phyloP scores from a whole-genome alignment of 352 stramenopile species.

The Globisporangium alternatum region DNA sequence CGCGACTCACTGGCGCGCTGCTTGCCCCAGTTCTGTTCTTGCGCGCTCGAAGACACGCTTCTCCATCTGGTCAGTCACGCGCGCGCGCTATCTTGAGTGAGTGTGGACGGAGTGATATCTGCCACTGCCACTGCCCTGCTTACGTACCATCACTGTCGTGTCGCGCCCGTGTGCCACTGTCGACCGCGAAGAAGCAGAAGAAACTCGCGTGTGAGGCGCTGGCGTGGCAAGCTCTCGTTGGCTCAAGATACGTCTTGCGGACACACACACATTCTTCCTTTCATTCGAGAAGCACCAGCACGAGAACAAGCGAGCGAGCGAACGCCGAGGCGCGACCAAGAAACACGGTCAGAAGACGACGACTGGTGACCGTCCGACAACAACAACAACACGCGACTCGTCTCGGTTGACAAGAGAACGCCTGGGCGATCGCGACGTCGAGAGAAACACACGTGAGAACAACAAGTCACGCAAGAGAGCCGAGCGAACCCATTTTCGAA shows the following conservation, averaged over 20 bases:
- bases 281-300: conserved; percentile 9
- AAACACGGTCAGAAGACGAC: background rate
- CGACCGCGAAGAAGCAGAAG: background rate
- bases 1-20: background rate
- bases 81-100: background rate
- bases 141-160: conserved; percentile 8
- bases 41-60: background rate
- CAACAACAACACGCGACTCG: background rate
- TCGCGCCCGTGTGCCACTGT: conserved; percentile 5
- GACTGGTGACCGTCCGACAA: background rate
- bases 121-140: background rate
- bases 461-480: background rate
- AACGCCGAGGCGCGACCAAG: conserved; percentile 1
- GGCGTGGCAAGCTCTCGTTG: background rate
- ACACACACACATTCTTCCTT: background rate
- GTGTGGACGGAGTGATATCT: background rate
- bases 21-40: conserved; percentile 13
- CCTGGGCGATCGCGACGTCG: background rate
- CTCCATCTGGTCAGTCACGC: conserved; percentile 1
- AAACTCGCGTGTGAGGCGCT: conserved; percentile 1
- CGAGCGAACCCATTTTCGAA: conserved; percentile 10
- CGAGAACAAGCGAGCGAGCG: too few relatives aligned
- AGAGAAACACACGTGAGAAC: conserved; percentile 1
- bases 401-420: background rate
- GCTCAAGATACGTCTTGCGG: conserved; percentile 5